Conservation (phyloP, 1,139 yeast species). For the Candida sojae region DNA sequence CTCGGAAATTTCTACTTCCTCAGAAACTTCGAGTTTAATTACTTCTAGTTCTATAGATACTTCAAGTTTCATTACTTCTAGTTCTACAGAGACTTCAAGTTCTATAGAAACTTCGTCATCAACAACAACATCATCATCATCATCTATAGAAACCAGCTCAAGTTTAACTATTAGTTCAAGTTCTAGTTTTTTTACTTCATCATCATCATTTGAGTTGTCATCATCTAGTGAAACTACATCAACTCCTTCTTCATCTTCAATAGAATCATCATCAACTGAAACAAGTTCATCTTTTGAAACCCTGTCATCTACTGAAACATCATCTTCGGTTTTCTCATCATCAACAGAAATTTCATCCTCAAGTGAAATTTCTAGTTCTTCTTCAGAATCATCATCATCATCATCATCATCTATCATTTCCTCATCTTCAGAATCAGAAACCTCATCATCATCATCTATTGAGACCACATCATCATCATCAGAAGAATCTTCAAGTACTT, state of each 20-base stretch:
- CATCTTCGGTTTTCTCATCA: constrained; percentile 12
- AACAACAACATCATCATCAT: no score
- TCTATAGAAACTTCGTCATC: background rate
- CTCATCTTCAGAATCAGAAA: constrained; percentile 4
- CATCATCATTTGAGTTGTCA: no score
- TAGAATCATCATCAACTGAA: constrained; percentile 1
- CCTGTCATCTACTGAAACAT: no score
- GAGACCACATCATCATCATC: constrained; percentile 5
- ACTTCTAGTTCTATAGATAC: background rate
- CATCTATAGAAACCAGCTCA: no score
- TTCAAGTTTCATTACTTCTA: background rate
- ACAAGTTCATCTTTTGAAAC: no score
- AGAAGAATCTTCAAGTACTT: constrained; percentile 6
- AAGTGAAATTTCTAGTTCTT: constrained; percentile 2
- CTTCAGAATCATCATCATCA: background rate
- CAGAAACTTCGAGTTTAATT: background rate
- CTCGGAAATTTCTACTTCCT: background rate
- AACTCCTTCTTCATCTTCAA: constrained; percentile 6
- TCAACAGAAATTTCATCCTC: constrained; percentile 14
- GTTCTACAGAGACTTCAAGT: background rate
- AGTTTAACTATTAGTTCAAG: no score
- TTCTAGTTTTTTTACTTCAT: no score
- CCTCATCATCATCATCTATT: constrained; percentile 6
- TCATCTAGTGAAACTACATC: background rate
- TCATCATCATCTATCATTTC: background rate